Evolutionary conservation across 805 yeast genomes (phyloP).

Genomic region (Danielia reshetovae): DNA sequence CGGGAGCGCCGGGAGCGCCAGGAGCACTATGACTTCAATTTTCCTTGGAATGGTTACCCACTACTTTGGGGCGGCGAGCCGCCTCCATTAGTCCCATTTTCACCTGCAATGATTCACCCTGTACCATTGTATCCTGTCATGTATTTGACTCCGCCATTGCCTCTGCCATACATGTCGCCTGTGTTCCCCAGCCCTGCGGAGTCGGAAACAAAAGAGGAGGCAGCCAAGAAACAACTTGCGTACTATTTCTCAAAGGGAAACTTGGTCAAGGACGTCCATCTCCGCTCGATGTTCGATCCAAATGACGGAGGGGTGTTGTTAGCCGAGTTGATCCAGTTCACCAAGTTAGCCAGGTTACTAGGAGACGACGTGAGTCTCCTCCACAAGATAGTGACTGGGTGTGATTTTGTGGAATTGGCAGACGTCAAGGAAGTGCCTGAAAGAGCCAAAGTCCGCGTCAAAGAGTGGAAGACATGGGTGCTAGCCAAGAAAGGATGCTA

Average conservation of each 20-base stretch:
- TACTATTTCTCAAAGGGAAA: slow-evolving; percentile 23
- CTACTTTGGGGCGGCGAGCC: too few species aligned
- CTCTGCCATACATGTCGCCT: too few species aligned
- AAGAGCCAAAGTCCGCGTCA: slow-evolving; percentile 8
- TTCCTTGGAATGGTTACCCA: too few species aligned
- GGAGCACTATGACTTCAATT: too few species aligned
- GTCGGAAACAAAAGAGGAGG: neutral
- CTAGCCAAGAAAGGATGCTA: too few species aligned
- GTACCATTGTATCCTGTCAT: too few species aligned
- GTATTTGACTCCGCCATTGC: too few species aligned
- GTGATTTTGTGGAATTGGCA: slow-evolving; percentile 12
- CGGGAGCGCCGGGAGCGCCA: too few species aligned
- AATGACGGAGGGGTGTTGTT: slow-evolving; percentile 16
- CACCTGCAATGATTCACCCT: too few species aligned
- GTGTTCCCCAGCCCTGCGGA: too few species aligned
- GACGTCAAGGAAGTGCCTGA: slow-evolving; percentile 2
- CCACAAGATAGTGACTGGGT: slow-evolving; percentile 8
- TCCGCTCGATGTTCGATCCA: slow-evolving; percentile 15
- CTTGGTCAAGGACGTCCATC: slow-evolving; percentile 19
- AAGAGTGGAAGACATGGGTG: slow-evolving; percentile 18
- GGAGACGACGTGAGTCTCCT: slow-evolving; percentile 11
- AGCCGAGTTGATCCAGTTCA: slow-evolving; percentile 14
- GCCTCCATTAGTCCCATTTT: too few species aligned
- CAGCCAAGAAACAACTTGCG: slow-evolving; percentile 13
- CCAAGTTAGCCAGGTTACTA: slow-evolving; percentile 14